Conservation (phyloP, 2,329 filamentous ascomycete genomes). For the Malbranchea cinnamomea region DNA sequence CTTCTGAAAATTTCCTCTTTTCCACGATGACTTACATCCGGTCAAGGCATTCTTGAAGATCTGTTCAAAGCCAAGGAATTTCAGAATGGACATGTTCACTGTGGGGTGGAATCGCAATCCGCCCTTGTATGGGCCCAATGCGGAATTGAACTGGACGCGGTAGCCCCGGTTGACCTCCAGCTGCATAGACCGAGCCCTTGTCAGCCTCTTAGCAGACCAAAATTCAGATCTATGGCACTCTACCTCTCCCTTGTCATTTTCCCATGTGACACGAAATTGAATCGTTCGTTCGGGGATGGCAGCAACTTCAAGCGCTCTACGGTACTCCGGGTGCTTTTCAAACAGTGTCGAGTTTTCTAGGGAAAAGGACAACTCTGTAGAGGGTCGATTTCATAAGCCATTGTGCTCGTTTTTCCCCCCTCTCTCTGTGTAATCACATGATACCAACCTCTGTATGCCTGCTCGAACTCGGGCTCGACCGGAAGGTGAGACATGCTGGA, state of each 20-base stretch:
- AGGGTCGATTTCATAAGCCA: conserved; percentile 1
- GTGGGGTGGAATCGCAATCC: conserved; percentile 88
- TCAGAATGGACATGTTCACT: conserved; percentile 54
- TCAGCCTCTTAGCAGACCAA: conserved; percentile 6
- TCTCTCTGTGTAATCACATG: conserved; percentile 2
- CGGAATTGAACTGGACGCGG: conserved; percentile 97
- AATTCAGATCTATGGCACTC: conserved; percentile 6
- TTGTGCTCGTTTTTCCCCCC: conserved; percentile 9
- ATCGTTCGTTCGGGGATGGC: conserved; percentile 89
- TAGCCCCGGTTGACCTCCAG: conserved; percentile 88
- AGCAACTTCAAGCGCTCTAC: conserved; percentile 72
- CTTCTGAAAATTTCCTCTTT: too few species aligned
- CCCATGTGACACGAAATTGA: conserved; percentile 96
- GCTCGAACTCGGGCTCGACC: conserved; percentile 91
- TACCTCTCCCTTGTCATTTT: conserved; percentile 65
- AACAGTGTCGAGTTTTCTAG: conserved; percentile 91
- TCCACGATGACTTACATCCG: conserved; percentile 53
- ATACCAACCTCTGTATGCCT: conserved; percentile 79
- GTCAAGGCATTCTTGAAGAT: conserved; percentile 99
- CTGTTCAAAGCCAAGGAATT: conserved; percentile 98
- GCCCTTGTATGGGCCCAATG: conserved; percentile 94
- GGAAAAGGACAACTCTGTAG: conserved; percentile 75
- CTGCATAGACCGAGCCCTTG: too few species aligned
- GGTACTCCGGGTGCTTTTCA: conserved; percentile 86
- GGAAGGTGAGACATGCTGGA: conserved; percentile 73